Evolutionary conservation across 495 filamentous ascomycete genomes (phyloP).

Genomic region (Penicillium cosmopolitanum): DNA sequence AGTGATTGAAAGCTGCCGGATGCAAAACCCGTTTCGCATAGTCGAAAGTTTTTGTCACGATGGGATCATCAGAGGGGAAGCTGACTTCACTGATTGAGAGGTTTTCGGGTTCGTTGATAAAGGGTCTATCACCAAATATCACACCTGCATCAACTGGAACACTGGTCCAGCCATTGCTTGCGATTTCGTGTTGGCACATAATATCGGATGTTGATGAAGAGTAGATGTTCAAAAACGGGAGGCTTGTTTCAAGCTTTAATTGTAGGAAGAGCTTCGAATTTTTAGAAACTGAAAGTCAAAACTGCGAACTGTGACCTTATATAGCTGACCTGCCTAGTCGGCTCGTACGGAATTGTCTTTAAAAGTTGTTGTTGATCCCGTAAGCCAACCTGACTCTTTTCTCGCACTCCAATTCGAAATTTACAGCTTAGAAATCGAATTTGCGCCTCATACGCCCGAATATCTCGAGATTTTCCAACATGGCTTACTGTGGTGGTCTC

Average conservation of each 20-base stretch:
- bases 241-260: no score
- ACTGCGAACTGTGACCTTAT: no score
- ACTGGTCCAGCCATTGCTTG: constrained; percentile 33
- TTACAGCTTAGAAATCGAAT: background rate
- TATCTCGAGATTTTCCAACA: background rate
- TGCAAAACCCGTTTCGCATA: constrained; percentile 28
- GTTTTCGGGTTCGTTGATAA: constrained; percentile 21
- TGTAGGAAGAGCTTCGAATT: no score
- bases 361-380: no score
- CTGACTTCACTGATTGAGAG: constrained; percentile 24
- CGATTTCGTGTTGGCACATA: constrained; percentile 32
- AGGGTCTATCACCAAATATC: constrained; percentile 30
- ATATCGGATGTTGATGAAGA: background rate
- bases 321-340: no score
- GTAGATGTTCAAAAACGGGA: background rate
- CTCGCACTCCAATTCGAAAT: background rate
- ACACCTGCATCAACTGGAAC: constrained; percentile 30
- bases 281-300: no score
- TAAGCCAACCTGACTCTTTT: no score
- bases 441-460: no score
- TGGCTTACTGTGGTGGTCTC: background rate
- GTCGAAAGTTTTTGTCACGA: constrained; percentile 24
- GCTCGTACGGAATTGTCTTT: no score
- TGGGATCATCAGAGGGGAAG: constrained; percentile 29
- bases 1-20: constrained; percentile 68